Conservation (phyloP, 202 grass and related monocot genomes). For the Brachypodium distachyon region DNA sequence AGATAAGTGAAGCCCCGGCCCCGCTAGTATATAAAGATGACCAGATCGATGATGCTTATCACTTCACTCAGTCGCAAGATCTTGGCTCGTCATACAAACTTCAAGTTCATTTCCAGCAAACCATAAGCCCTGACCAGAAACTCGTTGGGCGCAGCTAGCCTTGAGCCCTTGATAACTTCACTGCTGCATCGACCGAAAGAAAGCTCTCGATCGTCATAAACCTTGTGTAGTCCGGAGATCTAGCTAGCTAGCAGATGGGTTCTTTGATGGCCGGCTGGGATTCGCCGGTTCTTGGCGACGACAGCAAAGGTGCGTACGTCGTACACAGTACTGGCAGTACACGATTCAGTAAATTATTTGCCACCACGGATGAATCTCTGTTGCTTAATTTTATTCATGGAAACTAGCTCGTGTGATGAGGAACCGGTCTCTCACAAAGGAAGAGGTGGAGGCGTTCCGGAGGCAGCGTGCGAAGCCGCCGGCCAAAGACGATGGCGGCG, state of each 20-base stretch:
- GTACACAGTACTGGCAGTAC: too few species aligned
- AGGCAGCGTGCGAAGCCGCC: slow-evolving; percentile 15
- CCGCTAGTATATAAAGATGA: too few species aligned
- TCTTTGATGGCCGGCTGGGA: slow-evolving; percentile 94
- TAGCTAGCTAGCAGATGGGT: slow-evolving; percentile 43
- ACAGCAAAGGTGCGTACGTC: slow-evolving; percentile 24
- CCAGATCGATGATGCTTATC: not conserved
- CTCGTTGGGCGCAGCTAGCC: too few species aligned
- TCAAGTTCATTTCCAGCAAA: too few species aligned
- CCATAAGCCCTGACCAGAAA: too few species aligned
- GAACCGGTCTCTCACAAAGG: slow-evolving; percentile 71
- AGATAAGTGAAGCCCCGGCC: too few species aligned
- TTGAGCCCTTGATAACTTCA: too few species aligned
- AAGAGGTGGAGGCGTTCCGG: slow-evolving; percentile 76
- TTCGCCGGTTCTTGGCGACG: slow-evolving; percentile 32
- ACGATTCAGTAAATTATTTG: not conserved
- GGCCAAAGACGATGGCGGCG: not conserved
- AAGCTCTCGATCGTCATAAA: not conserved
- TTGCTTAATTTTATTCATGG: not conserved
- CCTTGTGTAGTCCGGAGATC: too few species aligned
- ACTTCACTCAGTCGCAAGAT: not conserved
- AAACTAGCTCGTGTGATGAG: slow-evolving; percentile 27
- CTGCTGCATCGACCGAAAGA: not conserved
- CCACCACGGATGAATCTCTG: not conserved
- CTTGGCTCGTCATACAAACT: too few species aligned